phyloP scores from a whole-genome alignment of 2,329 filamentous ascomycete species.

The Aureobasidium namibiae region DNA sequence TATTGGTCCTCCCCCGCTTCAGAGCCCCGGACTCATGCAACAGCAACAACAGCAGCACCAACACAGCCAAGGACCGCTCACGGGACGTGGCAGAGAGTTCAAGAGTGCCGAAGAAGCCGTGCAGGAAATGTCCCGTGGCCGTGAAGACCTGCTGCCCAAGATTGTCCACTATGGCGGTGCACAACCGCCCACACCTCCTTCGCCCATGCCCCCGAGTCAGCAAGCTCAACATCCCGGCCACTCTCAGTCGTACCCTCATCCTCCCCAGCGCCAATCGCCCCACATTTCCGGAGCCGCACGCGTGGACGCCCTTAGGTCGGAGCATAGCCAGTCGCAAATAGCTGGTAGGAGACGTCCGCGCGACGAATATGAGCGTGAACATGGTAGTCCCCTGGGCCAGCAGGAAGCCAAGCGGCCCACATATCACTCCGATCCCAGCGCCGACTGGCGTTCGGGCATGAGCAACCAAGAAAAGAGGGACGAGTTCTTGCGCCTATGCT shows the following conservation, averaged over 20 bases:
- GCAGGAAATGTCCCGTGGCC: slow-evolving; percentile 79
- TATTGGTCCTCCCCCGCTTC: slow-evolving; percentile 58
- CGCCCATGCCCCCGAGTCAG: slow-evolving; percentile 50
- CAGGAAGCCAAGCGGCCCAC: slow-evolving; percentile 52
- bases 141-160: slow-evolving; percentile 84
- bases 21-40: slow-evolving; percentile 68
- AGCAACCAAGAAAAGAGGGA: slow-evolving; percentile 81
- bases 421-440: slow-evolving; percentile 8
- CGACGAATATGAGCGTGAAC: slow-evolving; percentile 85
- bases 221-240: slow-evolving; percentile 12
- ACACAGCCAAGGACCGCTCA: slow-evolving; percentile 43
- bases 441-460: slow-evolving; percentile 65
- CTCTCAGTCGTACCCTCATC: slow-evolving; percentile 14
- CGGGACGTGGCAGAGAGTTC: slow-evolving; percentile 68
- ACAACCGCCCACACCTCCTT: slow-evolving; percentile 86
- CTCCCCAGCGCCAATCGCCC: slow-evolving; percentile 14
- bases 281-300: slow-evolving; percentile 18
- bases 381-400: slow-evolving; percentile 75
- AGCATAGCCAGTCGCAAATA: slow-evolving; percentile 21
- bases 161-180: slow-evolving; percentile 93
- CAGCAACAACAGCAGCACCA: slow-evolving; percentile 30
- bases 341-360: slow-evolving; percentile 65
- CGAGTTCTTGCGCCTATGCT: slow-evolving; percentile 79
- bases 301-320: slow-evolving; percentile 8
- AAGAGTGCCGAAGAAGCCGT: slow-evolving; percentile 94